Evolutionary conservation across 1,139 yeast genomes (phyloP), one percentile per base, ranked within the genome.

Genomic region (Meyerozyma carpophila): DNA sequence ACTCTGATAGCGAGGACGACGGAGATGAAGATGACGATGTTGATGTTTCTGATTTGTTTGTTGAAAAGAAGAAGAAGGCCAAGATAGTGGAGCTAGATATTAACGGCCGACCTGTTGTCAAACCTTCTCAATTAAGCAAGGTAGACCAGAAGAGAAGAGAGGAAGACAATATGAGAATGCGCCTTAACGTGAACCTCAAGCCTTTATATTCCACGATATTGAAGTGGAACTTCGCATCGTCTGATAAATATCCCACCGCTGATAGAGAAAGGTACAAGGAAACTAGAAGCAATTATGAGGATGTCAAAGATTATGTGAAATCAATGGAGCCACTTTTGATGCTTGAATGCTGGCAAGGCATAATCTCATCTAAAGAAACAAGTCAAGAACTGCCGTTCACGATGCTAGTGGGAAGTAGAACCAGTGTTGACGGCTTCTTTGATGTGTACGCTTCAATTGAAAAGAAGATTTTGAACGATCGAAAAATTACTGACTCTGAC

Each of bases 301-400:
- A 78, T 44, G 81, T 82, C 2, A 70, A 67, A 13, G 89, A 85
- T 5, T 94, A 94, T 57, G 76, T 75, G 41, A 67, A 70, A 32
- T 71, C 78, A 0, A 84, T 88, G 57, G 89, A 83, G 52, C 98
- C 98, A 0, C 68, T 94, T 40, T 66, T 94, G 40, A 68, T 91
- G 65, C 66, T 91, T 39, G 98, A 94, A 66, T 87, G 96, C 50
- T 94, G 98, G 98, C 96, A 91, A 57, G 87, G 90, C 0, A 78
- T 94, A 31, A 84, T 81, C 50, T 75, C 88, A 3, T 81, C 93
- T 1, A 82, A 85, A 52, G 79, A 78, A 43, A 79, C 88, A 20
- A 74, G 75, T 2, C 79, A 77, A 26, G 82, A 80, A 47, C 63
- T 58, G 7, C 91, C 96, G 0, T 84, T 93, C 58, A 77, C 77